These are phyloP conservation scores for Myxozyma nipponensis DNA, from an alignment of 805 yeast species.

Conservation along the genomic window DNA sequence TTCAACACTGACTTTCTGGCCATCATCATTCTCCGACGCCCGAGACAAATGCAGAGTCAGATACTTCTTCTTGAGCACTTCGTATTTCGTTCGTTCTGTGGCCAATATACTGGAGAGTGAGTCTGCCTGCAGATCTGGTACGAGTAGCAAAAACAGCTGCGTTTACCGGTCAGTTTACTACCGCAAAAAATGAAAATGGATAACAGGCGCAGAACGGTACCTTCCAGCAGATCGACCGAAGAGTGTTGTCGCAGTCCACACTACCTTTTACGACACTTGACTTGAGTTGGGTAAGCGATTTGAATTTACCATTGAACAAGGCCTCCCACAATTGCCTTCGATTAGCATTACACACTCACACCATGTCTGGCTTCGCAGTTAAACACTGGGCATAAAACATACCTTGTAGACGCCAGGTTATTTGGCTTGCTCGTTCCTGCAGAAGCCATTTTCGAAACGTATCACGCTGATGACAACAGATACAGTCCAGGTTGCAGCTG, in stretches of 20 bases:
- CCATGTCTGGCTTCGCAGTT: no score
- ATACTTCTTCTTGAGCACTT: conserved; percentile 12
- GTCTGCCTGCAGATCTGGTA: conserved; percentile 25
- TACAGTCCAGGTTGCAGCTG: no score
- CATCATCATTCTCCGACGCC: conserved; percentile 5
- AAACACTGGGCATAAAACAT: no score
- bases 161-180: not conserved
- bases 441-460: no score
- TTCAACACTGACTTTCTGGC: not conserved
- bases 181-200: not conserved
- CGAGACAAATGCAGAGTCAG: conserved; percentile 12
- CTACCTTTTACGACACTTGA: conserved; percentile 19
- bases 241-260: conserved; percentile 13
- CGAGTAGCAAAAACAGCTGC: conserved; percentile 16
- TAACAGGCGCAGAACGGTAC: not conserved
- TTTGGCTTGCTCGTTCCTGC: no score
- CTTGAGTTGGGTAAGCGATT: conserved; percentile 20
- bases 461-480: no score
- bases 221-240: conserved; percentile 27
- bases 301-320: conserved; percentile 6
- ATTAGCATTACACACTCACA: no score
- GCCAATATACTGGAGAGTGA: conserved; percentile 19
- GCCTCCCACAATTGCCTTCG: conserved; percentile 14
- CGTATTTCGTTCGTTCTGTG: conserved; percentile 18
- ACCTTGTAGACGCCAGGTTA: no score